Conservation (phyloP, 768 basidiomycete genomes). For the Lactarius deliciosus region DNA sequence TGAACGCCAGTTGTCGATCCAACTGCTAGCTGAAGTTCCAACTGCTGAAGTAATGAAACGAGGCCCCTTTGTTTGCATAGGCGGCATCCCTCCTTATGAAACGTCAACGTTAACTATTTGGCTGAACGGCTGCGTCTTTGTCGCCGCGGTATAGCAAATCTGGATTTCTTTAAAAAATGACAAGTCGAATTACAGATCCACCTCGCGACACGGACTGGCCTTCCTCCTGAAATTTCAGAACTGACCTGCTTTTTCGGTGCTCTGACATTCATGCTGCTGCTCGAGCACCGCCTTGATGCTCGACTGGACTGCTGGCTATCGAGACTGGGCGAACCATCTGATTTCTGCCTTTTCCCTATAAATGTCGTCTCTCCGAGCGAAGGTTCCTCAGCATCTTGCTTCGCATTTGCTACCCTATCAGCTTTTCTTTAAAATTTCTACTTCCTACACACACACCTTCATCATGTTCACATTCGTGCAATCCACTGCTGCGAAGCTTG, state of each 20-base stretch:
- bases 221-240: background rate
- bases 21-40: no score
- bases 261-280: background rate
- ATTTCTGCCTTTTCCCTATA: background rate
- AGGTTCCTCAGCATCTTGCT: background rate
- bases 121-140: background rate
- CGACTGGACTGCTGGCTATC: background rate
- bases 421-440: background rate
- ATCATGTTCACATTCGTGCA: conserved; percentile 18
- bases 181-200: background rate
- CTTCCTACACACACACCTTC: background rate
- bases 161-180: background rate
- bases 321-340: background rate
- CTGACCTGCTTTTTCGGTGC: background rate
- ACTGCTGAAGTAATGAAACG: no score
- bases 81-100: no score
- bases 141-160: background rate
- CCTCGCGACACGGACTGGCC: background rate
- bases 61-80: background rate
- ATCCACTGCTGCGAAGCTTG: conserved; percentile 9
- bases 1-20: background rate
- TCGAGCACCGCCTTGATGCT: background rate
- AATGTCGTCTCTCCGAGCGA: background rate
- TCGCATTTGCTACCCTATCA: conserved; percentile 3
- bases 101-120: no score